phyloP scores from a whole-genome alignment of 495 filamentous ascomycete genomes.

The Aspergillus steynii region DNA sequence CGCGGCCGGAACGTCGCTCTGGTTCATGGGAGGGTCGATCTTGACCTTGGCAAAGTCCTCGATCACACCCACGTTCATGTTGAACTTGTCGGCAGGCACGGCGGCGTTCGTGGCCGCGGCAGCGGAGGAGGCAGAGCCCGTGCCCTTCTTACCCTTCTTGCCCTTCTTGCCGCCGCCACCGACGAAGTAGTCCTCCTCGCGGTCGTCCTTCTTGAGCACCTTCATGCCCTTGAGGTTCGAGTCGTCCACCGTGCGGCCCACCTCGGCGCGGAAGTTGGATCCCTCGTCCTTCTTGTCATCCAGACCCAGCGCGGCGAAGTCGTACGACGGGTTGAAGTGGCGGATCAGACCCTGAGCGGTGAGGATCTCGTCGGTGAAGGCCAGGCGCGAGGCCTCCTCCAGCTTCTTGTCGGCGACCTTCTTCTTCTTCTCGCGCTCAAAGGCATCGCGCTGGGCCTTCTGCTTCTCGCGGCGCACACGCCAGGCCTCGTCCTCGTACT shows the following conservation, averaged over 20 bases:
- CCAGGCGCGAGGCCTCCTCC: constrained; percentile 85
- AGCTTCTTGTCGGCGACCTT: constrained; percentile 81
- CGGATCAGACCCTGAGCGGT: constrained; percentile 81
- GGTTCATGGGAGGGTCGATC: constrained; percentile 82
- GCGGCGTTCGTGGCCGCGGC: too few species aligned
- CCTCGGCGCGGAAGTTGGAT: constrained; percentile 72
- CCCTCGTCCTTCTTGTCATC: constrained; percentile 64
- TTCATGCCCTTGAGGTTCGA: constrained; percentile 74
- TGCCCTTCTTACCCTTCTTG: constrained; percentile 61
- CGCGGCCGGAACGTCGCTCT: constrained; percentile 72
- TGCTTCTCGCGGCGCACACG: constrained; percentile 74
- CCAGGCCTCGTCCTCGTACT: constrained; percentile 78
- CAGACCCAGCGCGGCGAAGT: constrained; percentile 57
- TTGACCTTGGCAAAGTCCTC: constrained; percentile 83
- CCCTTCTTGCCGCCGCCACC: constrained; percentile 85
- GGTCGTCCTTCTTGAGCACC: constrained; percentile 77
- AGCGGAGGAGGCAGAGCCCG: constrained; percentile 38
- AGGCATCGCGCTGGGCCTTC: constrained; percentile 74
- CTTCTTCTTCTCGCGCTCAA: constrained; percentile 71
- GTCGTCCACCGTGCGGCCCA: constrained; percentile 79
- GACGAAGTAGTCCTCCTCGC: constrained; percentile 84
- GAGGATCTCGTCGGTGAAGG: constrained; percentile 88
- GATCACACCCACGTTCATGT: constrained; percentile 82
- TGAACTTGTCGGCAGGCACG: constrained; percentile 63
- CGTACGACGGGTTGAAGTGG: constrained; percentile 82